A percentile compares a stretch with the other conserved stretches of the same genome.
Evolutionary conservation across 345 rosid genomes (phyloP).

Genomic region (Citrus australasica): DNA sequence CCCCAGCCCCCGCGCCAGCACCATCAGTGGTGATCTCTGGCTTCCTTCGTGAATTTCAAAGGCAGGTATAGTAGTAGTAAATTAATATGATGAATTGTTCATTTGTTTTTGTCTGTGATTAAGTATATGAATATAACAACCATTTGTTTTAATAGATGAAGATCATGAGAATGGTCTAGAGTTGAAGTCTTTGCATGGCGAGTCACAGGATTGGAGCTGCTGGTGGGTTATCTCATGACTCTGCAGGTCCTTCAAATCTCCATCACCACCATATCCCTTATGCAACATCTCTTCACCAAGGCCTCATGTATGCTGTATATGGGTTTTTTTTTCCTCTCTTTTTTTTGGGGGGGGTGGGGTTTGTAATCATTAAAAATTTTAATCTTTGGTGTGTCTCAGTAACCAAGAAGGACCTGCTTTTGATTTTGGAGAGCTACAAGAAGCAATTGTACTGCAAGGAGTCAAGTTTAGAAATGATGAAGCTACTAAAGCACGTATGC

Average conservation of each 20-base stretch:
- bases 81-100: neutral
- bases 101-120: neutral
- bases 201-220: conserved; percentile 73
- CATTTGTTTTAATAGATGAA: neutral
- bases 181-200: conserved; percentile 54
- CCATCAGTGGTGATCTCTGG: conserved; percentile 22
- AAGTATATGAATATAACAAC: neutral
- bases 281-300: conserved; percentile 47
- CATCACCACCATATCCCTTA: conserved; percentile 75
- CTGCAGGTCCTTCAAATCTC: conserved; percentile 53
- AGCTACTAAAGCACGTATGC: conserved; percentile 64
- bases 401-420: conserved; percentile 80
- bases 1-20: neutral
- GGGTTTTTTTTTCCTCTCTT: conserved; percentile 2
- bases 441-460: conserved; percentile 93
- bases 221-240: conserved; percentile 58
- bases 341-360: neutral
- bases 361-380: neutral
- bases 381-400: conserved; percentile 26
- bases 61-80: conserved; percentile 32
- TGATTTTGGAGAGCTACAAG: conserved; percentile 98
- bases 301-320: conserved; percentile 52
- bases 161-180: conserved; percentile 29
- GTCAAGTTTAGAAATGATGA: conserved; percentile 76
- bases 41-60: conserved; percentile 16